Evolutionary conservation across 495 filamentous ascomycete species (phyloP).

Genomic region (Penicillium antarcticum): DNA sequence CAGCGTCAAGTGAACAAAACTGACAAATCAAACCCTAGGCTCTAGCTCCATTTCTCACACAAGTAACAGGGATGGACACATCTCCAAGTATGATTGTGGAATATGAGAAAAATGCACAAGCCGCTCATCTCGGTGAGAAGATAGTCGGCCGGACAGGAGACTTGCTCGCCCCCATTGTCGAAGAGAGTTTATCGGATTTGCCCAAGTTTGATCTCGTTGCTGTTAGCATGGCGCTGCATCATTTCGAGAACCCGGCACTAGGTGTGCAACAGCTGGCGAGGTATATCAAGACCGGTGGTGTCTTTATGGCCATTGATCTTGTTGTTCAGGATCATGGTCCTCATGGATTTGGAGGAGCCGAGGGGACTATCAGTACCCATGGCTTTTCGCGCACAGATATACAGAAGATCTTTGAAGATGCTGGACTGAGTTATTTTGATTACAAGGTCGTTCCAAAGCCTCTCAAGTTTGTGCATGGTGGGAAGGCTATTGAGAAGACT

Average conservation of each 20-base stretch:
- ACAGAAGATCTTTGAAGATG: slow-evolving; percentile 47
- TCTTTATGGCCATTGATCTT: slow-evolving; percentile 65
- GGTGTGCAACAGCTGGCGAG: slow-evolving; percentile 54
- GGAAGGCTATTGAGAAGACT: slow-evolving; percentile 23
- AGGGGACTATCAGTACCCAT: slow-evolving; percentile 51
- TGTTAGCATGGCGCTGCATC: slow-evolving; percentile 68
- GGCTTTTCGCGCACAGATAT: slow-evolving; percentile 55
- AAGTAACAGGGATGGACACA: slow-evolving; percentile 63
- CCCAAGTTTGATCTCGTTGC: slow-evolving; percentile 28
- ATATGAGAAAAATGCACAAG: slow-evolving; percentile 48
- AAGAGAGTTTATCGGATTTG: slow-evolving; percentile 31
- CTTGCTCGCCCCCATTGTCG: slow-evolving; percentile 41
- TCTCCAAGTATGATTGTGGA: slow-evolving; percentile 61
- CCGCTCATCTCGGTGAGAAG: slow-evolving; percentile 43
- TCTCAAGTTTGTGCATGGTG: slow-evolving; percentile 25
- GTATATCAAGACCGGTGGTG: slow-evolving; percentile 60
- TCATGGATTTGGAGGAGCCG: slow-evolving; percentile 27
- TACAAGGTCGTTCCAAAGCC: slow-evolving; percentile 31
- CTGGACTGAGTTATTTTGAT: slow-evolving; percentile 46
- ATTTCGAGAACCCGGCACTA: slow-evolving; percentile 61
- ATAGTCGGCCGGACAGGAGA: slow-evolving; percentile 60
- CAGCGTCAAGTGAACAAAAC: slow-evolving; percentile 28
- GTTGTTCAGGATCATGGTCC: slow-evolving; percentile 31
- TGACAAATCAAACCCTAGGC: slow-evolving; percentile 16
- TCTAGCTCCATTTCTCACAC: slow-evolving; percentile 53